Evolutionary conservation across 306 rosid genomes (phyloP).

Genomic region (Prunus davidiana): DNA sequence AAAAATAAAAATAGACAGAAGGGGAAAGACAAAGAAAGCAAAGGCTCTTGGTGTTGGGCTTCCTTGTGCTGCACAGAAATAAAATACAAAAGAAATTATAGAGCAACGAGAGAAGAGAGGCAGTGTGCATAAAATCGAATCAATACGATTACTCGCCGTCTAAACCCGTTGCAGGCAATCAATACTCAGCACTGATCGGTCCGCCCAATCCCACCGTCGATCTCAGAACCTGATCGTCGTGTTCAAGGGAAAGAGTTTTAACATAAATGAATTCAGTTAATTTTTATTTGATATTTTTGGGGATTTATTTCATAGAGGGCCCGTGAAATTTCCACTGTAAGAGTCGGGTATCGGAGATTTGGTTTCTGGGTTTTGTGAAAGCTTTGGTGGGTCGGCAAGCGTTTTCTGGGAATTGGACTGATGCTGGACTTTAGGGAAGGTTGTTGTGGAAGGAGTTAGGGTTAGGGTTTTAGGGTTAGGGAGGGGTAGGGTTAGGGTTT

Average conservation of each 20-base stretch:
- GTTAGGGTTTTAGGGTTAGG: conserved; percentile 41
- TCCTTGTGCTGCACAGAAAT: not conserved
- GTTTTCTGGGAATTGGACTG: conserved; percentile 34
- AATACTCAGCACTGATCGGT: not conserved
- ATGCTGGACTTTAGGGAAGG: conserved; percentile 81
- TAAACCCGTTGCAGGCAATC: not conserved
- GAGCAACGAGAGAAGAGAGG: not conserved
- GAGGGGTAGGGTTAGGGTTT: conserved; percentile 26
- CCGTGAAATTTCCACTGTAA: conserved; percentile 26
- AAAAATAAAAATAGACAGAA: not conserved
- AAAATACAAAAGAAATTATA: not conserved
- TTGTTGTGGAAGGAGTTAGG: conserved; percentile 26
- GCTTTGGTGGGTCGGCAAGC: conserved; percentile 38
- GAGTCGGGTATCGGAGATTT: conserved; percentile 25
- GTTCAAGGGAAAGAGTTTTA: not conserved
- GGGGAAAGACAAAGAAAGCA: not conserved
- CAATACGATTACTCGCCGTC: conserved; percentile 8
- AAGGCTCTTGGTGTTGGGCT: not conserved
- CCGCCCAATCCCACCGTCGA: not conserved
- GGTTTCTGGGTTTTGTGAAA: conserved; percentile 41
- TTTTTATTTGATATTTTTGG: conserved; percentile 31
- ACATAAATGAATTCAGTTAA: conserved; percentile 19
- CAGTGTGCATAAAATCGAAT: not conserved
- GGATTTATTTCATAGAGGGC: conserved; percentile 35
- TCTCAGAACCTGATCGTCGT: not conserved